These are phyloP conservation scores for Neonectria neomacrospora DNA, from an alignment of 2,329 filamentous ascomycete genomes.

Conservation along the genomic window DNA sequence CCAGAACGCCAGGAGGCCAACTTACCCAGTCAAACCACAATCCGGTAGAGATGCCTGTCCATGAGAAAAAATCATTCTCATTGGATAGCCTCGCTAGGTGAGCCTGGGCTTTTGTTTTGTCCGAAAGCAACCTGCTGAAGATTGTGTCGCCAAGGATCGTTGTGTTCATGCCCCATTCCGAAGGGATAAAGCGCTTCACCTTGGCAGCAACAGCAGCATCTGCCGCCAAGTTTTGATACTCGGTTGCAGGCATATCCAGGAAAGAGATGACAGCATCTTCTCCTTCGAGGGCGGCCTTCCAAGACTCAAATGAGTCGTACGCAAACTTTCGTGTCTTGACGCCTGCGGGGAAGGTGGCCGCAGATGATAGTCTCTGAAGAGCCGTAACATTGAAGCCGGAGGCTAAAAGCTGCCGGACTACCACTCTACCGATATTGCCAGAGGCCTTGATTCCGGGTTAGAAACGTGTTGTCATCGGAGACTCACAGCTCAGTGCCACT, in stretches of 20 bases:
- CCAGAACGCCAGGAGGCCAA: too few species aligned
- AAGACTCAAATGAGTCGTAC: too few species aligned
- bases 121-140: conserved; percentile 6
- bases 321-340: too few species aligned
- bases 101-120: not conserved
- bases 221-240: conserved; percentile 1
- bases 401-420: not conserved
- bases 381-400: not conserved
- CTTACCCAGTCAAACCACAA: too few species aligned
- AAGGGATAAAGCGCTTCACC: conserved; percentile 11
- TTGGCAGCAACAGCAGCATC: conserved; percentile 12
- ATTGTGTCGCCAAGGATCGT: conserved; percentile 7
- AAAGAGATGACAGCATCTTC: not conserved
- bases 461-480: not conserved
- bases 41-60: too few species aligned
- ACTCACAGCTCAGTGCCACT: not conserved
- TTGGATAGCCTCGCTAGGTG: too few species aligned
- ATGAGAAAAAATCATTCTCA: too few species aligned
- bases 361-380: not conserved
- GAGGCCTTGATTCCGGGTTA: not conserved
- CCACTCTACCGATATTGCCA: not conserved
- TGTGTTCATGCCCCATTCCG: conserved; percentile 18
- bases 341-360: too few species aligned
- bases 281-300: too few species aligned
- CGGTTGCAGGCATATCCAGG: not conserved